These are phyloP conservation scores for Borovskyia barvae DNA, from an alignment of 208 protist genomes.

Conservation along the genomic window DNA sequence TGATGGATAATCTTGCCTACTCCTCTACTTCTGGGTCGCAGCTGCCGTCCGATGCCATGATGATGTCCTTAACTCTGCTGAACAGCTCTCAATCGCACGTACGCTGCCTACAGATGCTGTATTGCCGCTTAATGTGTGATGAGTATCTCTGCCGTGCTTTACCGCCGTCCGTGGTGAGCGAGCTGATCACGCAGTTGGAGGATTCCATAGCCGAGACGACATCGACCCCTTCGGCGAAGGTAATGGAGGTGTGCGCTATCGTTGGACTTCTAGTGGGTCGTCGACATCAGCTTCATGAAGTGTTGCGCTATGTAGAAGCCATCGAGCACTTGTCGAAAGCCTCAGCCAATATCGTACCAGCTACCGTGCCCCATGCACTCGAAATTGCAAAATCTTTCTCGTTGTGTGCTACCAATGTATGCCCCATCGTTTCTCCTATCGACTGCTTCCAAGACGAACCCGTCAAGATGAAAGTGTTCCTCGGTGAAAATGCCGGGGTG, in stretches of 20 bases:
- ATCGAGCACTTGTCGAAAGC: conserved; percentile 42
- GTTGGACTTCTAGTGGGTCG: conserved; percentile 57
- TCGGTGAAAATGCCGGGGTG: conserved; percentile 61
- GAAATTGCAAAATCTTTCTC: conserved; percentile 52
- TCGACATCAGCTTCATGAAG: conserved; percentile 51
- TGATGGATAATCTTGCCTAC: conserved; percentile 22
- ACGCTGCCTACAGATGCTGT: conserved; percentile 29
- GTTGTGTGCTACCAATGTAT: conserved; percentile 29
- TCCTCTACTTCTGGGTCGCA: conserved; percentile 26
- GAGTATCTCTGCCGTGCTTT: conserved; percentile 28
- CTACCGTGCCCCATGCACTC: conserved; percentile 36
- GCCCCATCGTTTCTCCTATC: conserved; percentile 55
- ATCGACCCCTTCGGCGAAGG: conserved; percentile 17
- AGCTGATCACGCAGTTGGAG: conserved; percentile 28
- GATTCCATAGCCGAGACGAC: conserved; percentile 20
- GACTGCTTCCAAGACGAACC: conserved; percentile 63
- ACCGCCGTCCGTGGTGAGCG: conserved; percentile 22
- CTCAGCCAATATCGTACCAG: conserved; percentile 30
- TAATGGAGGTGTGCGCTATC: conserved; percentile 49
- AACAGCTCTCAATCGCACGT: conserved; percentile 20
- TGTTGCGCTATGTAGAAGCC: conserved; percentile 58
- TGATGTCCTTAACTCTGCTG: conserved; percentile 29
- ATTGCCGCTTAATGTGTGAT: conserved; percentile 21
- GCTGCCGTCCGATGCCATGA: conserved; percentile 27
- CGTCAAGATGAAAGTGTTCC: conserved; percentile 40